Evolutionary conservation across 345 rosid species (phyloP).

Genomic region (Ceriops tagal): DNA sequence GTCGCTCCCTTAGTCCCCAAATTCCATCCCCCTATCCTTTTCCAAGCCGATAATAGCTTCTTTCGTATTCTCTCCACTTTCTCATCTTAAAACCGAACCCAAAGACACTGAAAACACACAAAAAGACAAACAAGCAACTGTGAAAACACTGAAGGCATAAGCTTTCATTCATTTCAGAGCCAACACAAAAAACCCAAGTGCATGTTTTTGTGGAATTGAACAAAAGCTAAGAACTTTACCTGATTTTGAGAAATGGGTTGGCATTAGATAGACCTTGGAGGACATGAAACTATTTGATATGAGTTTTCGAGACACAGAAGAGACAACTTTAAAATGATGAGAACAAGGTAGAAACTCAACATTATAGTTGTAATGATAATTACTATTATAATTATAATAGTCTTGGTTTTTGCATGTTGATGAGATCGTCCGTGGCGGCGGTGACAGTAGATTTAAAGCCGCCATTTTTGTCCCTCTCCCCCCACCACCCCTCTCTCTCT

Average conservation of each 20-base stretch:
- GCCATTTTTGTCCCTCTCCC: not conserved
- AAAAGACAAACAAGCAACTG: not conserved
- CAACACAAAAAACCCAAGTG: not conserved
- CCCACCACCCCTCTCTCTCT: not conserved
- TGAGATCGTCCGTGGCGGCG: not conserved
- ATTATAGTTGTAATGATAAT: not conserved
- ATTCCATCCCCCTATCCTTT: too few species aligned
- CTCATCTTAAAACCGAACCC: not conserved
- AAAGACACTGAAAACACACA: not conserved
- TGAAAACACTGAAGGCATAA: not conserved
- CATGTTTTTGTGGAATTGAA: not conserved
- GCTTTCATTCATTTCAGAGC: not conserved
- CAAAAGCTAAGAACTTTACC: slow-evolving; percentile 25
- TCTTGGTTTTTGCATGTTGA: not conserved
- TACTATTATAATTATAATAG: not conserved
- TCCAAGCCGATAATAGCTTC: not conserved
- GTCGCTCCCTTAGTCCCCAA: not conserved
- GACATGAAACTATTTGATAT: slow-evolving; percentile 13
- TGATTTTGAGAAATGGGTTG: slow-evolving; percentile 35
- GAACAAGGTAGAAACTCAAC: not conserved
- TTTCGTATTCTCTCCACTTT: not conserved
- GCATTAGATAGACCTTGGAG: slow-evolving; percentile 26
- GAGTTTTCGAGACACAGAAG: slow-evolving; percentile 12
- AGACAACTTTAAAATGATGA: slow-evolving; percentile 7
- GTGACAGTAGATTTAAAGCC: not conserved